These are phyloP conservation scores for Cladosporium sp. DNA, from an alignment of 2,329 filamentous ascomycete genomes.

Conservation along the genomic window DNA sequence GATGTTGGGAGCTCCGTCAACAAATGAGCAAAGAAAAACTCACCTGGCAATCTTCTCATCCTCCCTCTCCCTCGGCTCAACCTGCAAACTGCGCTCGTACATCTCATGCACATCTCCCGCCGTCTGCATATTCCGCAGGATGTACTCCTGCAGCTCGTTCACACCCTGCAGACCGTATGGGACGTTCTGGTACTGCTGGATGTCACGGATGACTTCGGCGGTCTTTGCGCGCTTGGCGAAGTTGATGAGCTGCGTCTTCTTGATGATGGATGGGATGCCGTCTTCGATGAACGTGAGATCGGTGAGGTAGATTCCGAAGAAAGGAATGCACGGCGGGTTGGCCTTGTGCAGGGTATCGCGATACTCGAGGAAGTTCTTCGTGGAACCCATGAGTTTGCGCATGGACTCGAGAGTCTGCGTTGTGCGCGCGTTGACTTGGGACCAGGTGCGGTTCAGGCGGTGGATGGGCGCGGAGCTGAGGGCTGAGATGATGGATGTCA, in stretches of 20 bases:
- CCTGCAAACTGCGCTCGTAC: conserved; percentile 93
- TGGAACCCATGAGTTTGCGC: conserved; percentile 93
- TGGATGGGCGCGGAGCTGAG: conserved; percentile 93
- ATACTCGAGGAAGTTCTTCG: conserved; percentile 97
- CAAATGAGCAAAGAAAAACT: conserved; percentile 30
- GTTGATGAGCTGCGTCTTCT: conserved; percentile 96
- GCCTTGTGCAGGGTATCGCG: conserved; percentile 88
- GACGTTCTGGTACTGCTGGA: conserved; percentile 97
- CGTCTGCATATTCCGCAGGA: conserved; percentile 91
- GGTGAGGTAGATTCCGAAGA: conserved; percentile 98
- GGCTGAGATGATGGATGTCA: conserved; percentile 97
- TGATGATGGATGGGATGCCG: conserved; percentile 93
- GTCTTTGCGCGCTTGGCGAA: conserved; percentile 98
- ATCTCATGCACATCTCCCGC: conserved; percentile 98
- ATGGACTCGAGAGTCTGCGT: conserved; percentile 81
- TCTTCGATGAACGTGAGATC: conserved; percentile 99
- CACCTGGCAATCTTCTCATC: conserved; percentile 99
- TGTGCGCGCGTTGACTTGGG: conserved; percentile 84
- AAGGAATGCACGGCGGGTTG: conserved; percentile 96
- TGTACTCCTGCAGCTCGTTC: conserved; percentile 92
- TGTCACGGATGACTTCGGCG: conserved; percentile 95
- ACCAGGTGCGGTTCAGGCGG: conserved; percentile 90
- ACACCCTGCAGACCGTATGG: conserved; percentile 92
- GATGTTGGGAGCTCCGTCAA: neutral
- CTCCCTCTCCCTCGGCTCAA: conserved; percentile 94